A percentile compares a stretch with the other conserved stretches of the same genome.
Evolutionary conservation across 331 rosid species (phyloP).

Genomic region (Malus hybrid): DNA sequence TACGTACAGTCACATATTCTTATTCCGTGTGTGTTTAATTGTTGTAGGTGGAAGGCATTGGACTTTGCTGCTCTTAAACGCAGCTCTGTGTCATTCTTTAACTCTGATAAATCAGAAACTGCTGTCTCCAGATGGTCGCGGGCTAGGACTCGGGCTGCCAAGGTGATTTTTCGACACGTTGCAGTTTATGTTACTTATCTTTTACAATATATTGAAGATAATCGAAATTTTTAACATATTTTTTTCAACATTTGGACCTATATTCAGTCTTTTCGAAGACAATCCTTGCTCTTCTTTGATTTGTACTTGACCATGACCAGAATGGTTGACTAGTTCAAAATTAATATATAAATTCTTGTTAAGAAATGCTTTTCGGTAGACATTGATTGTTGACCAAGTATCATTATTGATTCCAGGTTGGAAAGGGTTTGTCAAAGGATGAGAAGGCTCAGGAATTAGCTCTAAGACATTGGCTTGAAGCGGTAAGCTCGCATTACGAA

Average conservation of each 20-base stretch:
- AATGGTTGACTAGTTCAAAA: not conserved
- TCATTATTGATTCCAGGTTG: constrained; percentile 2
- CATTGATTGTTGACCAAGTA: not conserved
- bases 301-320: not conserved
- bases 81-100: constrained; percentile 45
- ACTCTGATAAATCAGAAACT: constrained; percentile 46
- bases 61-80: constrained; percentile 39
- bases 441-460: constrained; percentile 17
- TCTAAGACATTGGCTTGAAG: constrained; percentile 81
- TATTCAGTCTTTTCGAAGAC: not conserved
- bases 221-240: not conserved
- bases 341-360: not conserved
- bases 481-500: constrained; percentile 42
- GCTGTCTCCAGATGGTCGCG: constrained; percentile 54
- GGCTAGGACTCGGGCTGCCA: constrained; percentile 57
- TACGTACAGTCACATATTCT: not conserved
- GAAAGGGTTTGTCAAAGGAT: constrained; percentile 15
- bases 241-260: not conserved
- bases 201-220: not conserved
- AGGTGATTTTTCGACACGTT: constrained; percentile 37
- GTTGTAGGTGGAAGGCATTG: constrained; percentile 65
- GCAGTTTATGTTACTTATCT: not conserved
- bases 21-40: not conserved
- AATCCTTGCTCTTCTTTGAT: not conserved
- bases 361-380: not conserved